Evolutionary conservation across 208 protist species (phyloP).

Genomic region (Leishmania martiniquensis): DNA sequence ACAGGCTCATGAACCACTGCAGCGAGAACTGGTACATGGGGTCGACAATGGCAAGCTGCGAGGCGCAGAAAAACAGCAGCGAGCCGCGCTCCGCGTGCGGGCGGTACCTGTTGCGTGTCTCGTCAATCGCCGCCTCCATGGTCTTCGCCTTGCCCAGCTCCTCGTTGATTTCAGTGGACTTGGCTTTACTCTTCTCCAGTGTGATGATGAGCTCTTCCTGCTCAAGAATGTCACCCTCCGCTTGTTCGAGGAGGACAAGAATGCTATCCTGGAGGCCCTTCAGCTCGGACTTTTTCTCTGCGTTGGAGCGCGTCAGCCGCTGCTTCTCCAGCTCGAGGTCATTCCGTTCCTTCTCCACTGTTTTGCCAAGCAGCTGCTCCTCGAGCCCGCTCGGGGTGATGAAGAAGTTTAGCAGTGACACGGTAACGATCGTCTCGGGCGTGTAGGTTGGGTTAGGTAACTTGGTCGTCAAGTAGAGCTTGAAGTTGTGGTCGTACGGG

Average conservation of each 20-base stretch:
- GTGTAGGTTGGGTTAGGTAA: slow-evolving; percentile 97
- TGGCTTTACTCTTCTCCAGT: slow-evolving; percentile 96
- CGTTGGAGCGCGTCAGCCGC: slow-evolving; percentile 93
- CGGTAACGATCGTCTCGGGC: slow-evolving; percentile 96
- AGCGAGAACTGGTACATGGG: slow-evolving; percentile 98
- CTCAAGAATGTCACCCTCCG: slow-evolving; percentile 96
- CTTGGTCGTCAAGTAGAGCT: slow-evolving; percentile 98
- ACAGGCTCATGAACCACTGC: slow-evolving; percentile 98
- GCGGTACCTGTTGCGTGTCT: slow-evolving; percentile 95
- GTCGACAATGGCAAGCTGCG: slow-evolving; percentile 94
- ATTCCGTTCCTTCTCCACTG: slow-evolving; percentile 97
- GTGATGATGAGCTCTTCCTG: slow-evolving; percentile 97
- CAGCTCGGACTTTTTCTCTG: slow-evolving; percentile 95
- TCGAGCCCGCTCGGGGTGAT: slow-evolving; percentile 96
- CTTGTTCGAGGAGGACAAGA: slow-evolving; percentile 94
- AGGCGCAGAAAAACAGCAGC: slow-evolving; percentile 97
- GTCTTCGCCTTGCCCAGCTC: slow-evolving; percentile 93
- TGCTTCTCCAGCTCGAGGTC: slow-evolving; percentile 98
- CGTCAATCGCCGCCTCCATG: slow-evolving; percentile 96
- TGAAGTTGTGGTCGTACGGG: slow-evolving; percentile 96
- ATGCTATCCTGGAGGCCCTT: slow-evolving; percentile 97
- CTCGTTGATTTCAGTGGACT: slow-evolving; percentile 94
- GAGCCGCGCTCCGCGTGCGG: slow-evolving; percentile 95
- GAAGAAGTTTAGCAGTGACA: slow-evolving; percentile 98
- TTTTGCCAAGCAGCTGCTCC: slow-evolving; percentile 97